Evolutionary conservation across 2,329 filamentous ascomycete genomes (phyloP), one percentile per base, ranked within the genome.

Genomic region (Fusarium algeriense): DNA sequence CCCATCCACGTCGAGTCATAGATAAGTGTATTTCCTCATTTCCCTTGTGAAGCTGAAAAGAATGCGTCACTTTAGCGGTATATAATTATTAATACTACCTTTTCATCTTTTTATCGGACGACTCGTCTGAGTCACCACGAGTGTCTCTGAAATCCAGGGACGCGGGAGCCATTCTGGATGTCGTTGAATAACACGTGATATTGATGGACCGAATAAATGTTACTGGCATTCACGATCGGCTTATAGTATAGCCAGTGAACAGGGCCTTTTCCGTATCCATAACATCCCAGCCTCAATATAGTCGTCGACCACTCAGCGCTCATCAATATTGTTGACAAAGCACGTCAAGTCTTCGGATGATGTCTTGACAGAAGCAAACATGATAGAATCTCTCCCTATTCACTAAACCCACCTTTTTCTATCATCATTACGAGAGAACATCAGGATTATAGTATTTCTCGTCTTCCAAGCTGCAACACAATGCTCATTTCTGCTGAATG

Each of bases 1-100:
- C 45, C 12, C 45, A 60, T 62, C 26, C 48, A 30, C 59, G 52
- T 19, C 60, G 41, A 54, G 45, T 52, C 15, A 65, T 54, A 15
- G 34, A 67, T 49, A 48, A 45, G 46, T 54, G 13, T 44, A 49
- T 13, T 37, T 57, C 46, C 38, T 54, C 7, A 23, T 32, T 7
- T 38, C 41, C 7, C 26, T 17, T 10, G 38, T 19, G 5, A 45
- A 13, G 20, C 32, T n/a, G 11, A 38, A 20, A 15, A 10, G 7
- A 12, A 20, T 48, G 53, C 28, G 53, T 48, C 53, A 56, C 20
- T n/a, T 14, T 17, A 8, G 40, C 53, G 53, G 40, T 56, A 45
- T 48, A 20, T 11, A 13, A 5, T 35, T 20, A 17, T 32, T 28
- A 38, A 4, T 46, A 13, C 17, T 13, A 2, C 7, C 6, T 10